Conservation (phyloP, 2,329 filamentous ascomycete genomes). For the Phialophora macrospora region DNA sequence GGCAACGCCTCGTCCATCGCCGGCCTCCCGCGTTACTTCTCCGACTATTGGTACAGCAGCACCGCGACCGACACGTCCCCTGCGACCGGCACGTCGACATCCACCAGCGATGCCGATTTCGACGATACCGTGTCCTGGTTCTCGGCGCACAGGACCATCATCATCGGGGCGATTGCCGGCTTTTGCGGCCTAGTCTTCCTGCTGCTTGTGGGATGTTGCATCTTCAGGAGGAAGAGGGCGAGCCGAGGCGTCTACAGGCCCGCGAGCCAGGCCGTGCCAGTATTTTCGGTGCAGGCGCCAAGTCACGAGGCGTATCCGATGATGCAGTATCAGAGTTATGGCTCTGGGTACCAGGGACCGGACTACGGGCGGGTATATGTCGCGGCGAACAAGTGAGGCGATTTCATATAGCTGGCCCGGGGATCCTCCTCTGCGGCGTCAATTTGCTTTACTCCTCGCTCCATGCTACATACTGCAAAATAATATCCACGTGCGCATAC, state of each 20-base stretch:
- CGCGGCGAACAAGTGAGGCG: slow-evolving; percentile 10
- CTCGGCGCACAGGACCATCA: slow-evolving; percentile 2
- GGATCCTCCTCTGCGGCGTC: too few relatives aligned
- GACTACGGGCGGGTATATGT: slow-evolving; percentile 11
- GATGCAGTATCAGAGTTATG: not conserved
- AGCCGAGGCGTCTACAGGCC: not conserved
- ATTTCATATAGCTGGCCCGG: too few relatives aligned
- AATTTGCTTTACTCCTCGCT: too few relatives aligned
- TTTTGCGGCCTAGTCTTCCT: slow-evolving; percentile 11
- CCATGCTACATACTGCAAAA: too few relatives aligned
- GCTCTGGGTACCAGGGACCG: not conserved
- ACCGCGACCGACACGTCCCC: slow-evolving; percentile 7
- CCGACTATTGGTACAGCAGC: slow-evolving; percentile 15
- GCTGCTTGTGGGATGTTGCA: slow-evolving; percentile 7
- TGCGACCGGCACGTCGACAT: slow-evolving; percentile 4
- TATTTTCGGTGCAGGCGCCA: slow-evolving; percentile 1
- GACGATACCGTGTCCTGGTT: slow-evolving; percentile 9
- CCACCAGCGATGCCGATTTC: not conserved
- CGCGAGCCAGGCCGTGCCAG: not conserved
- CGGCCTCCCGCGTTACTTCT: slow-evolving; percentile 15
- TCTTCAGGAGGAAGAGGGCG: slow-evolving; percentile 1
- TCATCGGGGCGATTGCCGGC: slow-evolving; percentile 20
- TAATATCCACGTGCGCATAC: too few relatives aligned
- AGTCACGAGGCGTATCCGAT: not conserved
- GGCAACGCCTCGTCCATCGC: slow-evolving; percentile 10